Percentiles rank a stretch among this genome's conserved stretches.
These are phyloP conservation scores for Calonectria pteridis DNA, from an alignment of 2,329 filamentous ascomycete species.

Conservation along the genomic window DNA sequence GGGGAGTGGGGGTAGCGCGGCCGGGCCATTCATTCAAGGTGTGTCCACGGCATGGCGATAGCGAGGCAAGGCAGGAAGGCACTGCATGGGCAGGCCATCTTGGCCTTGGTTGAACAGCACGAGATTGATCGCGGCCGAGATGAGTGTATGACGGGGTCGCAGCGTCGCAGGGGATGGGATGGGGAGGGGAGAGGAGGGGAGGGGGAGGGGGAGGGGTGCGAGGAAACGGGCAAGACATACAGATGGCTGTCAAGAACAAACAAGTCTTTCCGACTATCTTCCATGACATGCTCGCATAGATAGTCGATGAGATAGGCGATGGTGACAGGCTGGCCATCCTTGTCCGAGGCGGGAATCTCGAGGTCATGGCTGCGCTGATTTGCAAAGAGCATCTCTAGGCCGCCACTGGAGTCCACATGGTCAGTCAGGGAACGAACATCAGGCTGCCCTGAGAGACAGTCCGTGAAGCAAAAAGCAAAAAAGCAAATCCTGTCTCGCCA, in stretches of 20 bases:
- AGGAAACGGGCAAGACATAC: slow-evolving; percentile 67
- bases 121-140: not conserved
- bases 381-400: slow-evolving; percentile 93
- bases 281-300: slow-evolving; percentile 86
- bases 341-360: slow-evolving; percentile 72
- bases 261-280: slow-evolving; percentile 85
- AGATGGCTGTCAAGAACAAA: slow-evolving; percentile 90
- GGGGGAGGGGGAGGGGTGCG: slow-evolving; percentile 6
- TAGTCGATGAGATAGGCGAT: slow-evolving; percentile 83
- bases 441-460: not conserved
- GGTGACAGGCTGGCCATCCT: slow-evolving; percentile 71
- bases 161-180: not conserved
- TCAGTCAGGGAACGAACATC: slow-evolving; percentile 32
- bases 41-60: not conserved
- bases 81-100: slow-evolving; percentile 1
- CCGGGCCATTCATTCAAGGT: not conserved
- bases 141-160: slow-evolving; percentile 7
- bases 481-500: slow-evolving; percentile 17
- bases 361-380: slow-evolving; percentile 82
- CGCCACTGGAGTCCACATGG: slow-evolving; percentile 71
- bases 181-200: not conserved
- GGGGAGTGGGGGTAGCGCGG: slow-evolving; percentile 29
- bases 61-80: slow-evolving; percentile 4
- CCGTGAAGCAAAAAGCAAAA: not conserved
- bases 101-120: slow-evolving; percentile 11